Evolutionary conservation across 768 basidiomycete species (phyloP).

Genomic region (Tulasnella sp.): DNA sequence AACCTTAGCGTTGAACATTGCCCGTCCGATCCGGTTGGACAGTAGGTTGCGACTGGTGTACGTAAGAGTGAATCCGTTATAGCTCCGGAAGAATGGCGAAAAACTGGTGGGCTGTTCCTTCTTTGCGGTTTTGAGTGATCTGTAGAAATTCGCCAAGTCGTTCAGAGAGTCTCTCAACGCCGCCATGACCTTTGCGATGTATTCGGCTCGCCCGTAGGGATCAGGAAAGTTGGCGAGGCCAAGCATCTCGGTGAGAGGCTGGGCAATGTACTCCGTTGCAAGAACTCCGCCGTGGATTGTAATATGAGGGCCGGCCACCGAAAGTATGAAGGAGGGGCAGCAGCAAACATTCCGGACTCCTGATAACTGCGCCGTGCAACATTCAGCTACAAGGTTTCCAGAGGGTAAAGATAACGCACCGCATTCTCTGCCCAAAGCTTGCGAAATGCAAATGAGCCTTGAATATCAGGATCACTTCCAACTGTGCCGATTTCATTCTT

Average conservation of each 20-base stretch:
- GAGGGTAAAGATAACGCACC: not conserved
- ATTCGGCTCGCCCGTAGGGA: not conserved
- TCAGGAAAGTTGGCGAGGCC: conserved; percentile 3
- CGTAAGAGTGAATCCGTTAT: not conserved
- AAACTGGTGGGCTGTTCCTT: not conserved
- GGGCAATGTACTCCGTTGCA: conserved; percentile 29
- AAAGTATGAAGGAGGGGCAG: conserved; percentile 32
- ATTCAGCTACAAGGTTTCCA: not conserved
- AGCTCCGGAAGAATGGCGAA: not conserved
- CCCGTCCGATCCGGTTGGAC: not conserved
- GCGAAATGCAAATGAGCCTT: not conserved
- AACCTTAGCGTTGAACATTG: not conserved
- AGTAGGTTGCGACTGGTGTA: not conserved
- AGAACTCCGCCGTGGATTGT: conserved; percentile 31
- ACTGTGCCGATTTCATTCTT: conserved; percentile 19
- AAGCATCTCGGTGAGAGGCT: conserved; percentile 31
- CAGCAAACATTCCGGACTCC: conserved; percentile 23
- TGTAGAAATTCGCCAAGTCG: not conserved
- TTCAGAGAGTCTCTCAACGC: not conserved
- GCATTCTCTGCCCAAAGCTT: conserved; percentile 2
- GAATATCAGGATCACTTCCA: conserved; percentile 10
- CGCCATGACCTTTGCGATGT: not conserved
- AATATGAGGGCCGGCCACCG: conserved; percentile 31
- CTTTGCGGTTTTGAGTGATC: not conserved
- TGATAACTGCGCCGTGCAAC: not conserved